These are phyloP conservation scores for Eragrostis nindensis DNA, from an alignment of 176 grass and related monocot species.

Conservation along the genomic window DNA sequence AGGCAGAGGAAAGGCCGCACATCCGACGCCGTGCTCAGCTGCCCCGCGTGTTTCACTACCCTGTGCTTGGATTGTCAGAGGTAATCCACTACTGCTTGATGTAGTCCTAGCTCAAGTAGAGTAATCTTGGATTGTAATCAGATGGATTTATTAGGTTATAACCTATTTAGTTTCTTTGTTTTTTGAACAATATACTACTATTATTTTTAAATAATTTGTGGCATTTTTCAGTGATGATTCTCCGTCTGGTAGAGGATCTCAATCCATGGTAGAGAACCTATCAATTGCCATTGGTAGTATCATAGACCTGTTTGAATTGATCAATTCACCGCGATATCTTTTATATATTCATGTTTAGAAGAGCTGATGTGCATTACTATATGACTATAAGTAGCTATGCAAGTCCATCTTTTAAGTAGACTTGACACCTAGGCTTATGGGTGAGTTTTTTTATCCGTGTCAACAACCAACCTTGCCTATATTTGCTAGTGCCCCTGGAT, in stretches of 20 bases:
- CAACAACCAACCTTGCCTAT: not conserved
- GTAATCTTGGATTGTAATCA: not conserved
- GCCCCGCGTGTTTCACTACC: conserved; percentile 86
- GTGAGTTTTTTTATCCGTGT: not conserved
- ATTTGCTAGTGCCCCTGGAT: not conserved
- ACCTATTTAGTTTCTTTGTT: not conserved
- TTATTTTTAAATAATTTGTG: not conserved
- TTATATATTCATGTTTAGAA: not conserved
- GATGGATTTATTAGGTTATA: not conserved
- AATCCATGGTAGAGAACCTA: not conserved
- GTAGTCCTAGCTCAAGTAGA: not conserved
- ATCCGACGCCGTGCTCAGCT: conserved; percentile 88
- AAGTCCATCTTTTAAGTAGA: not conserved
- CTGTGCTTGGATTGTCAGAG: conserved; percentile 93
- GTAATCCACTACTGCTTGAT: conserved; percentile 42
- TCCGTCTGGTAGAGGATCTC: too few relatives aligned
- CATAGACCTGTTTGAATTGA: not conserved
- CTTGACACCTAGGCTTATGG: not conserved
- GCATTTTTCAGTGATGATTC: not conserved
- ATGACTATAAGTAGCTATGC: not conserved
- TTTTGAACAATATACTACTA: not conserved
- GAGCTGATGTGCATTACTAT: not conserved
- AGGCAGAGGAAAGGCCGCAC: conserved; percentile 74
- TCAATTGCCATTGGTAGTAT: not conserved
- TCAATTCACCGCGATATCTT: too few relatives aligned